Evolutionary conservation across 2,329 filamentous ascomycete genomes (phyloP), one percentile per base, ranked within the genome.

Genomic region (Xylariaceae sp.): DNA sequence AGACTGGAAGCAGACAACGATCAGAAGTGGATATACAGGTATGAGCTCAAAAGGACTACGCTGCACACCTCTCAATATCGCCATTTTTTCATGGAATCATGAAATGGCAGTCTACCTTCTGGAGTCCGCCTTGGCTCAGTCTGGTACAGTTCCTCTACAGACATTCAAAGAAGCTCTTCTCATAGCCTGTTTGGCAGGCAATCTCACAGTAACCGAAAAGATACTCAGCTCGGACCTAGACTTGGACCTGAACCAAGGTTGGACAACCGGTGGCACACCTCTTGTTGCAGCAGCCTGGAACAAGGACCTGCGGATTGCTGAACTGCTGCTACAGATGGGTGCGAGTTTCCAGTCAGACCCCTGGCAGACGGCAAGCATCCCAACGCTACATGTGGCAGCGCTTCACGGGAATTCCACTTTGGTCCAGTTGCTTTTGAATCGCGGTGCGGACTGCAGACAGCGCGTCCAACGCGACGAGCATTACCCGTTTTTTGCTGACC

Each of bases 201-300:
- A 40, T 13, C 10, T 10, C 3, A 3, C 8, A 19, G 30, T 31
- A 10, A 19, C 30, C n/a, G 31, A 30, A 19, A 18, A 31, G n/a
- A 12, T 40, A 16, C 19, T 29, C 11, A n/a, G n/a, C n/a, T n/a
- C n/a, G n/a, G n/a, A 5, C 17, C 9, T 25, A 12, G 16, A 22
- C 24, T 12, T 40, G 15, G 22, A 37, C 18, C 10, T 28, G 28
- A n/a, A 25, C 11, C 14, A 19, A 10, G 30, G 31, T 10, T 40
- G 38, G 38, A 6, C 11, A 10, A 10, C 3, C 3, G 31, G 31
- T 4, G 10, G 37, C 17, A 40, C 24, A 9, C 38, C 38, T 13
- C 24, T 40, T 13, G 19, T 32, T 17, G 38, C 34, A 19, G 29
- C 38, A 5, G 34, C 38, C 3, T 40, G 38, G 38, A 40, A 40